phyloP scores from a whole-genome alignment of 305 asterid genomes.

The Fraxinus paxiana region DNA sequence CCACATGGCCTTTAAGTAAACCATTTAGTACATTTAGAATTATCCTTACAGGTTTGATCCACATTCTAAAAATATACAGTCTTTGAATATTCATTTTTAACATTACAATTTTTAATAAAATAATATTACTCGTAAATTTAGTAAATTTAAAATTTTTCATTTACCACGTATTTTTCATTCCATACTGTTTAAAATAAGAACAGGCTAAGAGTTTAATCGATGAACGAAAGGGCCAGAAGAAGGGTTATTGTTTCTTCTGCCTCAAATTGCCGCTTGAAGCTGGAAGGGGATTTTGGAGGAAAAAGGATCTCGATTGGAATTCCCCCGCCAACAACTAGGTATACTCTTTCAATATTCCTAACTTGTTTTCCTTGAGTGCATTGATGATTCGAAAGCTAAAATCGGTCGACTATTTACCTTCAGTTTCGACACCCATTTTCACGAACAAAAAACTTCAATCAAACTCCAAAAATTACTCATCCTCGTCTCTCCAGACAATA shows the following conservation, averaged over 20 bases:
- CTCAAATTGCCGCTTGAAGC: background rate
- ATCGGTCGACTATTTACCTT: slow-evolving; percentile 11
- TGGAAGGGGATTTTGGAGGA: background rate
- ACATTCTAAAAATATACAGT: too few relatives aligned
- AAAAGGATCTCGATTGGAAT: background rate
- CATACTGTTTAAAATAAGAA: too few relatives aligned
- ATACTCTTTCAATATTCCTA: background rate
- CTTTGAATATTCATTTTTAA: too few relatives aligned
- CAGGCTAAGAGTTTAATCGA: too few relatives aligned
- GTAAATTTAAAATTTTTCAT: too few relatives aligned
- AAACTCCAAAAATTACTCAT: slow-evolving; percentile 28
- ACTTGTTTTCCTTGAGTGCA: background rate
- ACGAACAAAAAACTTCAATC: slow-evolving; percentile 1
- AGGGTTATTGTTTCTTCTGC: background rate
- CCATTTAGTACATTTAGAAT: too few relatives aligned
- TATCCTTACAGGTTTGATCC: too few relatives aligned
- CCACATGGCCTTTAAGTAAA: too few relatives aligned
- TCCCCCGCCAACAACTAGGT: background rate
- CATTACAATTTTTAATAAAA: too few relatives aligned
- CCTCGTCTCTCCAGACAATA: slow-evolving; percentile 35
- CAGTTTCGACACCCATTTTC: slow-evolving; percentile 10
- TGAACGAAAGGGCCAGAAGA: too few relatives aligned
- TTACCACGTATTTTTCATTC: too few relatives aligned
- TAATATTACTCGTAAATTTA: too few relatives aligned
- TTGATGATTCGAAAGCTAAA: slow-evolving; percentile 12